Evolutionary conservation across 2,329 filamentous ascomycete species (phyloP), one percentile per base, ranked within the genome.

Genomic region (Akanthomyces uredinophilus): DNA sequence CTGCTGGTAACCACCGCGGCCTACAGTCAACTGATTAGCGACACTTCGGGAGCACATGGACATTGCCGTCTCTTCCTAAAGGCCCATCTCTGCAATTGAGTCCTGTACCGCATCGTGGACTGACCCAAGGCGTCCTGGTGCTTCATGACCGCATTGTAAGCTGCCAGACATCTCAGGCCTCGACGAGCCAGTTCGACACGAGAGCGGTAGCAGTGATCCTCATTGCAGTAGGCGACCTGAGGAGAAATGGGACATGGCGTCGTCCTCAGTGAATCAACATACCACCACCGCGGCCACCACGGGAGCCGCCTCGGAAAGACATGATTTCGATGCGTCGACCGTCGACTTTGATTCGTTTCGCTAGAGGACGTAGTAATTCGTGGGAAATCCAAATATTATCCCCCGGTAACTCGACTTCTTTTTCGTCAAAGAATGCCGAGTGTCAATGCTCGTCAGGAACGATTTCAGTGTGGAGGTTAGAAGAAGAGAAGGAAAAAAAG

Each of bases 271-370:
- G 24, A 18, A 32, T 29, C 46, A 58, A 68, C 71, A 49, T 71
- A 73, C 72, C 73, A 66, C 74, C 73, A 63, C 72, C 69, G 66
- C 69, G 68, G 63, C 73, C 71, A 61, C 74, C 71, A 65, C 73
- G 70, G 65, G 70, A 71, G 66, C 71, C 71, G 65, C 73, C 74
- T 71, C 74, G 73, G 71, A 76, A 76, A 67, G 74, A 76, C 74
- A 76, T 76, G 63, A 64, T 54, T 62, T 58, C 24, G 53, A 29
- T 54, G 20, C 20, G 52, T 39, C 16, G 35, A 29, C 52, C 13
- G 39, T 55, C 39, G 56, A 63, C 64, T 65, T 56, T 52, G 50
- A 46, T 52, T 52, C n/a, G 29, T 43, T 57, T 37, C 20, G 20
- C 22, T 55, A n/a, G 39, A 41, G 20, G 8, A 29, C 20, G n/a